Evolutionary conservation across 352 stramenopile species (phyloP), one percentile per base, ranked within the genome.

Genomic region (Pythium rhizo-oryzae): DNA sequence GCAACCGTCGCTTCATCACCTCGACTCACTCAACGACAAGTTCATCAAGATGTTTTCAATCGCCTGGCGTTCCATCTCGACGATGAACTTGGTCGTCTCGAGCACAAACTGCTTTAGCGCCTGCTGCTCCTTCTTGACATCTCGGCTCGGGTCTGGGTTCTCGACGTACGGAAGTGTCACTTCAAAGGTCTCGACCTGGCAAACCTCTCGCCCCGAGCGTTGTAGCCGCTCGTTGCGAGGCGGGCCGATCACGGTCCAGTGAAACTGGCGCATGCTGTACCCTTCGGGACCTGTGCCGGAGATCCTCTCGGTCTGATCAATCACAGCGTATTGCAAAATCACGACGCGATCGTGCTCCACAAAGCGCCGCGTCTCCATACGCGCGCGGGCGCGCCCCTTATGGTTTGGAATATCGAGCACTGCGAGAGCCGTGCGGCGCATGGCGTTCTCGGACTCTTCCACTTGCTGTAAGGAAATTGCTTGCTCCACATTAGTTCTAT

Each of bases 11-110:
- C 11, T 46, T 46, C n/a, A 2, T 50, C 37, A 43, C 11, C 37
- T 4, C 37, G 37, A 43, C 11, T n/a, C 19, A 23, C 19, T 50
- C 43, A 50, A 11, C 2, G 43, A 50, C 2, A 23, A 50, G 25
- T 21, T 56, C 21, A 64, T 33, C 11, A 65, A 21, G 12, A 65
- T 56, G 28, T 65, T 65, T 21, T 65, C 58, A 25, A 65, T 28
- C 15, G 46, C 46, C 30, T 65, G 58, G 24, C 58, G 58, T 13
- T 57, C 30, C 19, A 39, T 37, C 15, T 46, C 58, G 11, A 33
- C 44, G 43, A 57, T 57, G 21, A 44, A 47, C 25, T 46, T 41
- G 15, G 28, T 44, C 4, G 58, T 13, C 13, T 57, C 33, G 12
- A 57, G 4, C 28, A 51, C 30, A 37, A 65, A 57, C 28, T 19